Evolutionary conservation across 331 rosid genomes (phyloP).

Genomic region (Quercus lobata): DNA sequence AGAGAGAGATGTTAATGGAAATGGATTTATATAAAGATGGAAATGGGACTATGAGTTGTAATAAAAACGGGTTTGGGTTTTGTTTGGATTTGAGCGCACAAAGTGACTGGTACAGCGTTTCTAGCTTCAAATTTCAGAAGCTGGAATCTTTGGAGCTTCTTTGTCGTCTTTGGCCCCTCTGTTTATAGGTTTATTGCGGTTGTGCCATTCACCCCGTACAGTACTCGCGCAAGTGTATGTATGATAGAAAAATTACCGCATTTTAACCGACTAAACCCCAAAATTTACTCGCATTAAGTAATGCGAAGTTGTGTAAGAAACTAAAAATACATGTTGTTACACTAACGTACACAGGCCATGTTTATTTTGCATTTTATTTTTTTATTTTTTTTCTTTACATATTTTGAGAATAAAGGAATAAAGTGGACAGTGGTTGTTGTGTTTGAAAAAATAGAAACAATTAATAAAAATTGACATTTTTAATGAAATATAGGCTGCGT

Average conservation of each 20-base stretch:
- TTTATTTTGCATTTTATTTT: no score
- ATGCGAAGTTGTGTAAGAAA: no score
- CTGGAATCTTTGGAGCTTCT: slow-evolving; percentile 66
- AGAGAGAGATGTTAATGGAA: slow-evolving; percentile 8
- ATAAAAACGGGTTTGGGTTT: slow-evolving; percentile 21
- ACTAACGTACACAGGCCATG: no score
- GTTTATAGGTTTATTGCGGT: slow-evolving; percentile 8
- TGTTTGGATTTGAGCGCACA: slow-evolving; percentile 53
- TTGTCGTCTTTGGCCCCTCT: slow-evolving; percentile 23
- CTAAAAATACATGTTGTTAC: no score
- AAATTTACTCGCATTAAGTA: no score
- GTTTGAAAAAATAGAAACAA: fast-evolving
- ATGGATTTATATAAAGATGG: background rate
- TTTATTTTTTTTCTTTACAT: no score
- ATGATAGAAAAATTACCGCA: no score
- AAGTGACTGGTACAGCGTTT: slow-evolving; percentile 37
- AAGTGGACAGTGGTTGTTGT: no score
- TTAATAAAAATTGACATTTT: no score
- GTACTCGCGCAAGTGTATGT: no score
- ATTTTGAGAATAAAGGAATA: fast-evolving
- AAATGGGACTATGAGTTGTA: background rate
- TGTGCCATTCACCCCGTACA: slow-evolving; percentile 19
- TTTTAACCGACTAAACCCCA: no score
- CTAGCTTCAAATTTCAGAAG: slow-evolving; percentile 60
- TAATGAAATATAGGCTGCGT: no score